Evolutionary conservation across 2,329 filamentous ascomycete species (phyloP).

Genomic region (Colletotrichum eleusines): DNA sequence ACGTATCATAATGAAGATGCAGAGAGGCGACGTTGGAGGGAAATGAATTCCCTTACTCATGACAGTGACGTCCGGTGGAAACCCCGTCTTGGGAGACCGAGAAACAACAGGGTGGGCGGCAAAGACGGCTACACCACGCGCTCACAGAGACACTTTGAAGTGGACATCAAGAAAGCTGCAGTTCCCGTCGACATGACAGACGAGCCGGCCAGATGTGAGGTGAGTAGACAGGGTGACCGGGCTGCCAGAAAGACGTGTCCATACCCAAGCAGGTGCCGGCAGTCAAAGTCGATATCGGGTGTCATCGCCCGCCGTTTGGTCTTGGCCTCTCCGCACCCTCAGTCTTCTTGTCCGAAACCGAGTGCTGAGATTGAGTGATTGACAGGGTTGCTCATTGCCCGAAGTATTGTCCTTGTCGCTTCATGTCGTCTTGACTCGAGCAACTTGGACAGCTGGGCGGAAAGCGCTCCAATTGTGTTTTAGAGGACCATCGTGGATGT

Average conservation of each 20-base stretch:
- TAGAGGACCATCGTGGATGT: neutral
- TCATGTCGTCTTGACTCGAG: conserved; percentile 23
- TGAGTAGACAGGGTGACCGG: neutral
- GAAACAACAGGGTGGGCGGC: neutral
- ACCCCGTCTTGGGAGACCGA: neutral
- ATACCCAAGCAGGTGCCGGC: conserved; percentile 25
- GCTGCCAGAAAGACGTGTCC: conserved; percentile 5
- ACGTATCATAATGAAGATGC: no score
- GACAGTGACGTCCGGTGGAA: neutral
- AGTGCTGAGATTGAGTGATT: neutral
- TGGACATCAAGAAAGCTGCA: neutral
- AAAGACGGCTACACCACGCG: neutral
- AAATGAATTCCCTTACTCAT: no score
- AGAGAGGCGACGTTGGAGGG: no score
- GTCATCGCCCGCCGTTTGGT: conserved; percentile 6
- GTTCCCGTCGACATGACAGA: neutral
- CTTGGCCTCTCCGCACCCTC: conserved; percentile 30
- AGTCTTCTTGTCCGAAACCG: conserved; percentile 10
- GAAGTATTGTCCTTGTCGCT: conserved; percentile 9
- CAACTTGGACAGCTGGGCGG: neutral
- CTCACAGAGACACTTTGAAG: conserved; percentile 27
- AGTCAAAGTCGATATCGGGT: conserved; percentile 22
- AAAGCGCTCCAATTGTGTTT: conserved; percentile 28
- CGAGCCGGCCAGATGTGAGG: neutral
- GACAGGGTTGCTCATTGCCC: neutral